Conservation (phyloP, 805 yeast genomes). For the Scheffersomyces lignosus region DNA sequence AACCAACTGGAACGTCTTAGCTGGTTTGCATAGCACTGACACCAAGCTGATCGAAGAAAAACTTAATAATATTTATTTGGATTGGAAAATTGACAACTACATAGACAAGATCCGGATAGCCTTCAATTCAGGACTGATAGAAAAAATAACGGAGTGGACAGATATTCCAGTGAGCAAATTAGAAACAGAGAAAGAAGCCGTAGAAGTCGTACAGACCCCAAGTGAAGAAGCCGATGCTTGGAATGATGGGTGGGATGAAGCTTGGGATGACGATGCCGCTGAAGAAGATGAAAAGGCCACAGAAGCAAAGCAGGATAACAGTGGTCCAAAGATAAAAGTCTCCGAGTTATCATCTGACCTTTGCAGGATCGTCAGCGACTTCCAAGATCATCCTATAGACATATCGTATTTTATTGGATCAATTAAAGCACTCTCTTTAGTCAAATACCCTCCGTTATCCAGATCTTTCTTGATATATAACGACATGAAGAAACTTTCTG, state of each 20-base stretch:
- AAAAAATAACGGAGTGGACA: constrained; percentile 3
- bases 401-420: constrained; percentile 22
- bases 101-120: constrained; percentile 26
- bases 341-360: constrained; percentile 23
- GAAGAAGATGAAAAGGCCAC: not conserved
- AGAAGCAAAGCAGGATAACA: not conserved
- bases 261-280: constrained; percentile 22
- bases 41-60: constrained; percentile 20
- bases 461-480: constrained; percentile 36
- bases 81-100: constrained; percentile 35
- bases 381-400: constrained; percentile 18
- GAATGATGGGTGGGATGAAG: constrained; percentile 31
- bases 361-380: constrained; percentile 22
- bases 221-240: constrained; percentile 20
- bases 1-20: constrained; percentile 23
- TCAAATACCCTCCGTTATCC: constrained; percentile 31
- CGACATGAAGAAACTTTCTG: constrained; percentile 29
- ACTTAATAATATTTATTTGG: constrained; percentile 25
- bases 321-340: constrained; percentile 9
- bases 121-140: constrained; percentile 2
- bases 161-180: not conserved
- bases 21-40: constrained; percentile 9
- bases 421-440: constrained; percentile 29
- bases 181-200: constrained; percentile 5
- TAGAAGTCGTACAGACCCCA: too few species aligned